A percentile compares a stretch with the other conserved stretches of the same genome.
Conservation (phyloP, 179 eudicot species). For the Heliamphora pulchella region DNA sequence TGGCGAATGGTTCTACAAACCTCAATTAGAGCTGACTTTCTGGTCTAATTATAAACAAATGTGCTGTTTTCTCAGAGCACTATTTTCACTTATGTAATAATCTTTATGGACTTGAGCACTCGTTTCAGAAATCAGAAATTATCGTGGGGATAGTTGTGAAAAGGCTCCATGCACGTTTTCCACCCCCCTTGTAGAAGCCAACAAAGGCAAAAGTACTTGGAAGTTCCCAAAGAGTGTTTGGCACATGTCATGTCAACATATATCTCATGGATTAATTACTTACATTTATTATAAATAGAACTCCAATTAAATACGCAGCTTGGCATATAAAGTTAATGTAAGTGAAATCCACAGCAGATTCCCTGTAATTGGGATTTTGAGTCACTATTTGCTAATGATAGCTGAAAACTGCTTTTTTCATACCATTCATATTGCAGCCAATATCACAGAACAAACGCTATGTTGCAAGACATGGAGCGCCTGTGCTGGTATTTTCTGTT, state of each 20-base stretch:
- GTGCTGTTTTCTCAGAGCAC: background rate
- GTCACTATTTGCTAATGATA: background rate
- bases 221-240: background rate
- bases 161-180: background rate
- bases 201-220: background rate
- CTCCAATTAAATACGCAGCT: background rate
- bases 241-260: background rate
- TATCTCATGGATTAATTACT: background rate
- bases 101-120: background rate
- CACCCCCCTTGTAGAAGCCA: background rate
- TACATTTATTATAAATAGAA: background rate
- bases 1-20: too few relatives aligned
- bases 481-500: slow-evolving; percentile 47
- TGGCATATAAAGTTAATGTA: background rate
- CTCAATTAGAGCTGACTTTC: too few relatives aligned
- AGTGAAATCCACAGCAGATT: background rate
- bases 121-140: background rate
- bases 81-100: background rate
- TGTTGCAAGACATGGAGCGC: slow-evolving; percentile 73
- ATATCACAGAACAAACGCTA: slow-evolving; percentile 81
- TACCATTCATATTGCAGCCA: slow-evolving; percentile 49
- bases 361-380: background rate
- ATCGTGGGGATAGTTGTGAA: background rate
- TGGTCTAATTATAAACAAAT: too few relatives aligned
- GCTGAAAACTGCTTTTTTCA: background rate